Evolutionary conservation across 140 eudicot genomes (phyloP).

Genomic region (Stevia rebaudiana): DNA sequence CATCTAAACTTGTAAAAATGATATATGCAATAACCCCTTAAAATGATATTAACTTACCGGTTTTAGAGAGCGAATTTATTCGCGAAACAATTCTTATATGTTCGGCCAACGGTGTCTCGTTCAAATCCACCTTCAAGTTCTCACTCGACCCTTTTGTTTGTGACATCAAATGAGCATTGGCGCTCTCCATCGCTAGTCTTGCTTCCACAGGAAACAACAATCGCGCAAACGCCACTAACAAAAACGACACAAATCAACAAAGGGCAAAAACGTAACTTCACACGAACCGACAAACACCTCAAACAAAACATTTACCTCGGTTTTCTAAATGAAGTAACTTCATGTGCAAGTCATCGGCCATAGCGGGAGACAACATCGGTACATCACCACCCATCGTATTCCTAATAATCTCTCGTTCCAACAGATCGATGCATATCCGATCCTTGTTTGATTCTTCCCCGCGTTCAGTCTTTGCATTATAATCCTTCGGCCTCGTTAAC

Average conservation of each 20-base stretch:
- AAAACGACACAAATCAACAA: not conserved
- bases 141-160: conserved; percentile 37
- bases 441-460: conserved; percentile 57
- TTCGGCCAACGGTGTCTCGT: conserved; percentile 45
- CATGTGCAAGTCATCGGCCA: conserved; percentile 54
- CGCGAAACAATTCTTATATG: conserved; percentile 34
- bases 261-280: not conserved
- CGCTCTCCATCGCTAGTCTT: conserved; percentile 58
- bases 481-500: conserved; percentile 54
- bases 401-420: conserved; percentile 57
- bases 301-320: conserved; percentile 40
- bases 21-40: too few relatives aligned
- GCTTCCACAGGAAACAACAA: conserved; percentile 66
- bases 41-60: conserved; percentile 26
- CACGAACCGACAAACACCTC: not conserved
- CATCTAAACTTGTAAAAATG: too few relatives aligned
- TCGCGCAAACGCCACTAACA: conserved; percentile 56
- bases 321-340: conserved; percentile 52
- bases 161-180: conserved; percentile 44
- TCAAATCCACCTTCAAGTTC: conserved; percentile 52
- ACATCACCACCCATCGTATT: conserved; percentile 35
- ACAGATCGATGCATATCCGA: conserved; percentile 54
- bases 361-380: conserved; percentile 19
- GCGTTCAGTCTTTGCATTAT: conserved; percentile 41
- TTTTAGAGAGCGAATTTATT: conserved; percentile 48